These are phyloP conservation scores for Panicum virgatum DNA, from an alignment of 202 grass and related monocot genomes.

Conservation along the genomic window DNA sequence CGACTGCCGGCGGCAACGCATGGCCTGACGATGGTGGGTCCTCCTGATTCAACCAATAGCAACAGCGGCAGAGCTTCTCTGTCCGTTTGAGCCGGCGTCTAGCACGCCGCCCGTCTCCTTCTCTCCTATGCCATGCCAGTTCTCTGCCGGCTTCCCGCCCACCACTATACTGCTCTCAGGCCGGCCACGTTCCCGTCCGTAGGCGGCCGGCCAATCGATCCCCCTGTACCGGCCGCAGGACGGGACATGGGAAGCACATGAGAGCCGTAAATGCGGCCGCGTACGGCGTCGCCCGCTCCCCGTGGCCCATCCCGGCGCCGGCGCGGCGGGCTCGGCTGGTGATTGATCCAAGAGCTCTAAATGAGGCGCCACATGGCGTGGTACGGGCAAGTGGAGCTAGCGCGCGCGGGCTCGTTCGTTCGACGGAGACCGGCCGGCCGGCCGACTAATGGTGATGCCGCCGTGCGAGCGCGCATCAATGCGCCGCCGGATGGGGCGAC, in stretches of 20 bases:
- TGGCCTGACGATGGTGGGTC: no score
- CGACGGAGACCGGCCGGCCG: no score
- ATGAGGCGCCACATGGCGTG: not conserved
- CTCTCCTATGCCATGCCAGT: no score
- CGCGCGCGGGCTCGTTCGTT: not conserved
- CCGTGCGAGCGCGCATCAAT: not conserved
- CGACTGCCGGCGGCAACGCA: no score
- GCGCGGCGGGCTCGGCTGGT: no score
- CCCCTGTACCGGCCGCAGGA: conserved; percentile 1
- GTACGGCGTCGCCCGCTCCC: not conserved
- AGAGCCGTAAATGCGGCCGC: conserved; percentile 31
- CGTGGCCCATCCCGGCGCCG: not conserved
- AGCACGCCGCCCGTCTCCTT: no score
- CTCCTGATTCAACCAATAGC: no score
- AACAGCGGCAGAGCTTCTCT: no score
- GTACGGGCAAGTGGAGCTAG: not conserved
- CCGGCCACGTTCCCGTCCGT: not conserved
- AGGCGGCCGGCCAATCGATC: not conserved
- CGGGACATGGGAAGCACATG: conserved; percentile 43
- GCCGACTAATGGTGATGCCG: no score
- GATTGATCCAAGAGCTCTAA: not conserved
- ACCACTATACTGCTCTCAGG: no score
- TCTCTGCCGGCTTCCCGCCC: no score
- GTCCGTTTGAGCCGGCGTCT: no score
- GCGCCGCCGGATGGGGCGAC: not conserved